These are phyloP conservation scores for Phaeosphaeria sp. DNA, from an alignment of 2,329 filamentous ascomycete genomes.

Conservation along the genomic window DNA sequence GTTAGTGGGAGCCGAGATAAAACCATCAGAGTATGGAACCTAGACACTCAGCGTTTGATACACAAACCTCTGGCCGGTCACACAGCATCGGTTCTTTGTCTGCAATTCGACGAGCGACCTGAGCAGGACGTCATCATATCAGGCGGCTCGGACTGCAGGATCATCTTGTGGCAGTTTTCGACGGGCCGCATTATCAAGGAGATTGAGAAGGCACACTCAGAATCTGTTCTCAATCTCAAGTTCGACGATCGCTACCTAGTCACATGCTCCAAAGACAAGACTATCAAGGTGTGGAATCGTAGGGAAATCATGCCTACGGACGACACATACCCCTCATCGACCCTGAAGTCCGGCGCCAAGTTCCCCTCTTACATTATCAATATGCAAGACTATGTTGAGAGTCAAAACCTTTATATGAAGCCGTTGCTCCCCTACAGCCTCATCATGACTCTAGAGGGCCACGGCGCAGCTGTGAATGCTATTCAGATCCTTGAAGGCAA, in stretches of 20 bases:
- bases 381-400: constrained; percentile 48
- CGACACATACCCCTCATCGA: constrained; percentile 49
- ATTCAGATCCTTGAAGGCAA: constrained; percentile 87
- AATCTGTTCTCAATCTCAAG: constrained; percentile 91
- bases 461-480: constrained; percentile 91
- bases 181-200: constrained; percentile 83
- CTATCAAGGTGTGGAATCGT: constrained; percentile 95
- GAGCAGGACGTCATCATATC: constrained; percentile 93
- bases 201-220: constrained; percentile 77
- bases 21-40: constrained; percentile 87
- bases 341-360: constrained; percentile 50
- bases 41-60: constrained; percentile 79
- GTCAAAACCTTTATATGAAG: constrained; percentile 54
- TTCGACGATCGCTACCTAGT: constrained; percentile 92
- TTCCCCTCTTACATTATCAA: constrained; percentile 64
- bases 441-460: constrained; percentile 81
- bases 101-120: constrained; percentile 90
- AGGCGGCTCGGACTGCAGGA: constrained; percentile 87
- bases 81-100: constrained; percentile 83
- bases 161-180: constrained; percentile 93
- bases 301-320: constrained; percentile 52
- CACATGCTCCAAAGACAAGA: constrained; percentile 96
- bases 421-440: constrained; percentile 73
- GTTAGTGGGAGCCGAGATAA: constrained; percentile 93
- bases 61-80: constrained; percentile 78